Evolutionary conservation across 306 rosid species (phyloP).

Genomic region (Abrus precatorius): DNA sequence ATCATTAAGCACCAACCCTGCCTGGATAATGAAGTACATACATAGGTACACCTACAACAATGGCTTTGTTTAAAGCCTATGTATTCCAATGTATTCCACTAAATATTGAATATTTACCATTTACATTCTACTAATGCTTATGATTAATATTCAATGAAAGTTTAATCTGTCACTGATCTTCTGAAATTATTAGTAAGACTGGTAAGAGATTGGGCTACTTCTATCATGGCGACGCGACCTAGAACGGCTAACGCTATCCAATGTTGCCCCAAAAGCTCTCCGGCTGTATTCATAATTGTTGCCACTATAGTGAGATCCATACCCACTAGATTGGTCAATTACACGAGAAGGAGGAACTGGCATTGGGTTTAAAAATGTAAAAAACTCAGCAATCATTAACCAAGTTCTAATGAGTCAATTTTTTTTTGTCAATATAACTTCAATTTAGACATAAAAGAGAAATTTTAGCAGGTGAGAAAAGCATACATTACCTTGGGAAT

Average conservation of each 20-base stretch:
- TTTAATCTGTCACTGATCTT: slow-evolving; percentile 47
- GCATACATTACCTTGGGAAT: slow-evolving; percentile 67
- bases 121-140: slow-evolving; percentile 43
- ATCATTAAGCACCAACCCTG: slow-evolving; percentile 36
- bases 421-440: not conserved
- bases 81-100: slow-evolving; percentile 13
- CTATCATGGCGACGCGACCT: slow-evolving; percentile 72
- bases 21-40: slow-evolving; percentile 41
- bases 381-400: slow-evolving; percentile 42
- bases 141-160: slow-evolving; percentile 42
- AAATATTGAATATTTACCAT: slow-evolving; percentile 35
- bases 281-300: slow-evolving; percentile 76
- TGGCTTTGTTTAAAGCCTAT: slow-evolving; percentile 38
- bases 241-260: slow-evolving; percentile 72
- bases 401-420: slow-evolving; percentile 7
- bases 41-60: slow-evolving; percentile 46
- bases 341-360: slow-evolving; percentile 61
- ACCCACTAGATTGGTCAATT: slow-evolving; percentile 68
- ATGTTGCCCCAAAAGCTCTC: slow-evolving; percentile 66
- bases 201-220: slow-evolving; percentile 61
- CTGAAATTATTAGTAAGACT: slow-evolving; percentile 51
- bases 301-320: slow-evolving; percentile 64
- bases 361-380: slow-evolving; percentile 51
- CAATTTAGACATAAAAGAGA: not conserved
- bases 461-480: slow-evolving; percentile 21